Percentiles rank a stretch among this genome's conserved stretches.
These are phyloP conservation scores for Epichloe uncinata DNA, from an alignment of 2,329 filamentous ascomycete genomes.

Conservation along the genomic window DNA sequence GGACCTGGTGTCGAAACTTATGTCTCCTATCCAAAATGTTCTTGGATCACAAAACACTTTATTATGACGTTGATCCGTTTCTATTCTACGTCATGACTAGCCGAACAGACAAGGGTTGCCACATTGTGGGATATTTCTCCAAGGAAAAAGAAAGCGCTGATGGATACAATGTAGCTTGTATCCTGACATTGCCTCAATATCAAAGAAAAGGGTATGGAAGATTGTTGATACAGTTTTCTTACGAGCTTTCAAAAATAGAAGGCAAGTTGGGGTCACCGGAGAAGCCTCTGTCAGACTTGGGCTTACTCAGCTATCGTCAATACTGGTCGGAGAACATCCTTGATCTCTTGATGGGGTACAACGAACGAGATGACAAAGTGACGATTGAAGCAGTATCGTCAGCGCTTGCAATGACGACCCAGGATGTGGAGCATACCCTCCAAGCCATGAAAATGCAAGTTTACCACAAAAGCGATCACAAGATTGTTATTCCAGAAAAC, in stretches of 20 bases:
- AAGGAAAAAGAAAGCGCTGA: conserved; percentile 94
- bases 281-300: conserved; percentile 89
- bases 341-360: conserved; percentile 65
- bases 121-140: conserved; percentile 97
- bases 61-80: conserved; percentile 99
- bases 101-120: conserved; percentile 76
- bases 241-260: conserved; percentile 91
- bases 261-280: conserved; percentile 91
- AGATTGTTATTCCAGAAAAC: conserved; percentile 81
- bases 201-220: conserved; percentile 90
- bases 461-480: conserved; percentile 93
- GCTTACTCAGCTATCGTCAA: conserved; percentile 84
- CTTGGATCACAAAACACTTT: conserved; percentile 92
- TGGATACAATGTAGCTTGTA: conserved; percentile 96
- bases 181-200: conserved; percentile 89
- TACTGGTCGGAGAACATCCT: conserved; percentile 97
- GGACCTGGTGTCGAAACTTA: conserved; percentile 92
- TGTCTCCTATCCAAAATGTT: conserved; percentile 94
- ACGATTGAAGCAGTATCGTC: conserved; percentile 78
- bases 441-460: conserved; percentile 91
- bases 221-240: conserved; percentile 91
- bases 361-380: conserved; percentile 54
- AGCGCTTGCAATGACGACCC: conserved; percentile 84
- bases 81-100: conserved; percentile 97
- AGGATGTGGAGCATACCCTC: conserved; percentile 88